Conservation (phyloP, 2,329 filamentous ascomycete species). For the Samsoniella hepiali region DNA sequence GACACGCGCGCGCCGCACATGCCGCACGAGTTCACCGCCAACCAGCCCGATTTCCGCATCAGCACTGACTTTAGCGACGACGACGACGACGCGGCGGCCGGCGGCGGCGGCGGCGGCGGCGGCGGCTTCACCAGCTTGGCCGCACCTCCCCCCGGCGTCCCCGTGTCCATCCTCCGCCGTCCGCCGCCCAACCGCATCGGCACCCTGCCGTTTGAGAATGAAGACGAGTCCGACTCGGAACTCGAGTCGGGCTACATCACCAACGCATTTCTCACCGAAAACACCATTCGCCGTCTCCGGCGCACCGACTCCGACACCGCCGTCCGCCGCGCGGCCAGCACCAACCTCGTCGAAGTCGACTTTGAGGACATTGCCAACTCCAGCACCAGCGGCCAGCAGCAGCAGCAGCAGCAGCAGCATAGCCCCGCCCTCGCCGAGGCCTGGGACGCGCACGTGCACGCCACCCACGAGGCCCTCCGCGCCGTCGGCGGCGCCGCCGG, state of each 20-base stretch:
- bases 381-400: background rate
- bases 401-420: background rate
- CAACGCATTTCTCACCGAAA: constrained; percentile 25
- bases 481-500: constrained; percentile 54
- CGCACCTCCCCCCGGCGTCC: background rate
- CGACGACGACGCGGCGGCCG: constrained; percentile 41
- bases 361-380: constrained; percentile 14
- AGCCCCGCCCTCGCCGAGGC: constrained; percentile 31
- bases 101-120: constrained; percentile 14
- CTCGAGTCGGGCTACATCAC: constrained; percentile 28
- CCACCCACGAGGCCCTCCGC: constrained; percentile 55
- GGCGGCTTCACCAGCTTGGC: background rate
- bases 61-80: constrained; percentile 61
- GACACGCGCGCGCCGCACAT: constrained; percentile 52
- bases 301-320: constrained; percentile 21
- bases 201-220: constrained; percentile 51
- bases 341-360: constrained; percentile 3
- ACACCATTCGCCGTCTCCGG: constrained; percentile 18
- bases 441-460: constrained; percentile 47
- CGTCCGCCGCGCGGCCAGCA: constrained; percentile 4
- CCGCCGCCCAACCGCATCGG: constrained; percentile 50
- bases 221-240: constrained; percentile 37
- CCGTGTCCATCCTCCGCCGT: constrained; percentile 32
- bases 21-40: constrained; percentile 51
- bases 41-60: constrained; percentile 50